Percentiles rank a stretch among this genome's conserved stretches.
phyloP scores from a whole-genome alignment of 805 yeast genomes.

The Wickerhamomyces hampshirensis region DNA sequence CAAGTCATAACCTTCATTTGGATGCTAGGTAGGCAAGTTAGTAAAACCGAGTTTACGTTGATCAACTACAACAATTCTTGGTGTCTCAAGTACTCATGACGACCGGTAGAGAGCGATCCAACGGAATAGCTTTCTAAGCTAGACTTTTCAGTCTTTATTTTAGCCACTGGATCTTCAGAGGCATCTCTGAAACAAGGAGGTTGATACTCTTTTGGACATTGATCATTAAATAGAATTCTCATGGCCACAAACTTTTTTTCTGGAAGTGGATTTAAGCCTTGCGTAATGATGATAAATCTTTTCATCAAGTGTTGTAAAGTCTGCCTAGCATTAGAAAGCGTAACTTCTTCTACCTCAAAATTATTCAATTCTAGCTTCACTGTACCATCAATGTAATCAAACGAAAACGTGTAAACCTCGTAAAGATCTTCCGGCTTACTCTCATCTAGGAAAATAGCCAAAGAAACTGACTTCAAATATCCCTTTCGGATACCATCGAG shows the following conservation, averaged over 20 bases:
- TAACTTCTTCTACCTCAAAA: slow-evolving; percentile 8
- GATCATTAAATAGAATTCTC: slow-evolving; percentile 45
- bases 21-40: slow-evolving; percentile 11
- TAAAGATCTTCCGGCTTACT: slow-evolving; percentile 35
- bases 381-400: slow-evolving; percentile 35
- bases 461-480: slow-evolving; percentile 39
- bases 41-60: not conserved
- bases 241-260: slow-evolving; percentile 40
- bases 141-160: slow-evolving; percentile 21
- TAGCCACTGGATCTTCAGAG: slow-evolving; percentile 29
- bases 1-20: slow-evolving; percentile 27
- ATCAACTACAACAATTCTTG: not conserved
- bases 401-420: slow-evolving; percentile 48
- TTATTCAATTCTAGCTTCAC: slow-evolving; percentile 23
- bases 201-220: slow-evolving; percentile 43
- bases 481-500: slow-evolving; percentile 38
- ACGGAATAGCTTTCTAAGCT: slow-evolving; percentile 16
- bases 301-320: slow-evolving; percentile 45
- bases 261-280: slow-evolving; percentile 49
- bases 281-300: slow-evolving; percentile 48
- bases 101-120: slow-evolving; percentile 29
- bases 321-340: slow-evolving; percentile 34
- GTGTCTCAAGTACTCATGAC: slow-evolving; percentile 21
- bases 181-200: slow-evolving; percentile 46
- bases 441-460: slow-evolving; percentile 42